phyloP scores from a whole-genome alignment of 345 rosid genomes.

The Diplotaxis tenuifolia region DNA sequence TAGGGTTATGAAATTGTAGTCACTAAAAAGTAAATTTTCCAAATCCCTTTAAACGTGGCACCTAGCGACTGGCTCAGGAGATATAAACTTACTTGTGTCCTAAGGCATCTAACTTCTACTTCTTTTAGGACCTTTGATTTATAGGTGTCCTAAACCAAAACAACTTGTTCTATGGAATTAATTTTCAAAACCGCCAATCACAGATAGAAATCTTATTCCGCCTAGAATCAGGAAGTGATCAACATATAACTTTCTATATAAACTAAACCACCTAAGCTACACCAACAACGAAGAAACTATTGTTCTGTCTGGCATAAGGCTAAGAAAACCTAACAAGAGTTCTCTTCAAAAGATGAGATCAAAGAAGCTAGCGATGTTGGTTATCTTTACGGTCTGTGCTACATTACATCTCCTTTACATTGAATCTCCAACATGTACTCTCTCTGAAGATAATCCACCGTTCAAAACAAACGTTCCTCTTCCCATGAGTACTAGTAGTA shows the following conservation, averaged over 20 bases:
- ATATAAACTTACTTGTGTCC: slow-evolving; percentile 8
- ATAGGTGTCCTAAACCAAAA: slow-evolving; percentile 12
- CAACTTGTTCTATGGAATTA: neutral
- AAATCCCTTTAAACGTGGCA: neutral
- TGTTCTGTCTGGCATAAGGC: neutral
- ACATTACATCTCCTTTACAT: slow-evolving; percentile 13
- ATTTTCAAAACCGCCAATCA: neutral
- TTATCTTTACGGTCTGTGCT: neutral
- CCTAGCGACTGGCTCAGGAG: neutral
- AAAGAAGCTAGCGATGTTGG: neutral
- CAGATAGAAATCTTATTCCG: neutral
- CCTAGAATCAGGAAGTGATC: neutral
- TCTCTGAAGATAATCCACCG: neutral
- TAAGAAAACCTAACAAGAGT: neutral
- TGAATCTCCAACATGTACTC: neutral
- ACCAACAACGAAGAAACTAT: neutral
- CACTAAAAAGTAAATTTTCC: neutral
- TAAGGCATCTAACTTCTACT: slow-evolving; percentile 9
- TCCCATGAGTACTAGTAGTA: neutral
- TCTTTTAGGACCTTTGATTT: neutral
- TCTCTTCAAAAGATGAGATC: slow-evolving; percentile 11
- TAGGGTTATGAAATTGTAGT: neutral
- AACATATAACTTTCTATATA: neutral
- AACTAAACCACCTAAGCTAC: neutral
- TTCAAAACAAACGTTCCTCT: slow-evolving; percentile 17